phyloP scores from a whole-genome alignment of 2,329 filamentous ascomycete genomes.

The Fusarium lateritium region DNA sequence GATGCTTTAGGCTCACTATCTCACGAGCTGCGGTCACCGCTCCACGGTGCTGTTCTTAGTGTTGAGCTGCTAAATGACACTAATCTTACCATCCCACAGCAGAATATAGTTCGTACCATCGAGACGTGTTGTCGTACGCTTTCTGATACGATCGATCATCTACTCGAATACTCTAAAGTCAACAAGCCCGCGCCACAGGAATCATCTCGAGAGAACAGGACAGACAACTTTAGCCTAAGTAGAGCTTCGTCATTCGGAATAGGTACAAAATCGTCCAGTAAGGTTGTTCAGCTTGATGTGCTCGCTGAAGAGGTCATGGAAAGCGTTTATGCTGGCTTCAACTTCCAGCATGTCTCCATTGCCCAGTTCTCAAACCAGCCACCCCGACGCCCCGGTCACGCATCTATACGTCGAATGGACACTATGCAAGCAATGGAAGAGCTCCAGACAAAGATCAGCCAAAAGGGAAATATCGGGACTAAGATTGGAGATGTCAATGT shows the following conservation, averaged over 20 bases:
- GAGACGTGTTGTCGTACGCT: slow-evolving; percentile 66
- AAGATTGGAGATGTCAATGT: slow-evolving; percentile 47
- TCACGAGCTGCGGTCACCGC: slow-evolving; percentile 72
- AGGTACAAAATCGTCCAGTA: slow-evolving; percentile 29
- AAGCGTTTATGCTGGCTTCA: slow-evolving; percentile 63
- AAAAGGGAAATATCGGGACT: neutral
- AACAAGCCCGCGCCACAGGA: slow-evolving; percentile 54
- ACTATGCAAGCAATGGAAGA: slow-evolving; percentile 61
- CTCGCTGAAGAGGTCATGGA: slow-evolving; percentile 64
- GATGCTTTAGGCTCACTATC: slow-evolving; percentile 73
- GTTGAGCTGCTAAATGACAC: slow-evolving; percentile 69
- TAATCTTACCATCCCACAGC: slow-evolving; percentile 61
- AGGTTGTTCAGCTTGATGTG: slow-evolving; percentile 55
- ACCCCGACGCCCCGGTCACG: slow-evolving; percentile 26
- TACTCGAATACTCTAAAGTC: slow-evolving; percentile 70
- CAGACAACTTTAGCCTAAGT: neutral
- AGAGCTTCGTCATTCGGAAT: slow-evolving; percentile 20
- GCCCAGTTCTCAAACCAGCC: slow-evolving; percentile 31
- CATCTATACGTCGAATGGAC: slow-evolving; percentile 43
- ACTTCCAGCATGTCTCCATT: slow-evolving; percentile 53
- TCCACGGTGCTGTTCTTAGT: slow-evolving; percentile 72
- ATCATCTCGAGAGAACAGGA: neutral
- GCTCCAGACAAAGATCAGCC: slow-evolving; percentile 9
- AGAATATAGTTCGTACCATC: slow-evolving; percentile 63
- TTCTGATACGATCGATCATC: slow-evolving; percentile 68